Evolutionary conservation across 495 filamentous ascomycete genomes (phyloP).

Genomic region (Pseudevernia furfuracea): DNA sequence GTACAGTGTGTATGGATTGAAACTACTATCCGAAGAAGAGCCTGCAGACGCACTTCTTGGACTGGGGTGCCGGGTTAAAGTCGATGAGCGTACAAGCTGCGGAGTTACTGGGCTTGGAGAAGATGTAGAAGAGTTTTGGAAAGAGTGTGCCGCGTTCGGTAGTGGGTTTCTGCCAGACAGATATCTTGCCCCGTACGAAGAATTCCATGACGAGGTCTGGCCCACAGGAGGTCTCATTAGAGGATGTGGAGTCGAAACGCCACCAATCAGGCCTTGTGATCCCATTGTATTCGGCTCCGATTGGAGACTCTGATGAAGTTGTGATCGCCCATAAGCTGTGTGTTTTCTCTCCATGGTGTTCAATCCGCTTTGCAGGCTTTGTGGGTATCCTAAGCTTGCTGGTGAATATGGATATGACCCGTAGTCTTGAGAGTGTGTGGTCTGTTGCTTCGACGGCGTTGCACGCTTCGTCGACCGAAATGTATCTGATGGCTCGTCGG

Average conservation of each 20-base stretch:
- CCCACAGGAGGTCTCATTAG: conserved; percentile 38
- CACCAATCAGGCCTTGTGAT: conserved; percentile 32
- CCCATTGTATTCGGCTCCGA: conserved; percentile 25
- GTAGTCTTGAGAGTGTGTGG: conserved; percentile 33
- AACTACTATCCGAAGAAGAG: conserved; percentile 37
- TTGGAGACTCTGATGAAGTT: conserved; percentile 17
- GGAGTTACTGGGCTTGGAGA: conserved; percentile 49
- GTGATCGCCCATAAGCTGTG: conserved; percentile 16
- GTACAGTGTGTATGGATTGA: conserved; percentile 79
- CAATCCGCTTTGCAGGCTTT: conserved; percentile 37
- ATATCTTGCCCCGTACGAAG: conserved; percentile 33
- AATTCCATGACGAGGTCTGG: conserved; percentile 40
- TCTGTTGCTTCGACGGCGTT: conserved; percentile 36
- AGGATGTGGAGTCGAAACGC: conserved; percentile 28
- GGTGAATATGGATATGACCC: conserved; percentile 28
- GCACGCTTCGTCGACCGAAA: conserved; percentile 39
- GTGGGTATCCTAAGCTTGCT: conserved; percentile 36
- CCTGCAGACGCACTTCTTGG: conserved; percentile 34
- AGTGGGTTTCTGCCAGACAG: conserved; percentile 31
- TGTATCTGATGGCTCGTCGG: conserved; percentile 39
- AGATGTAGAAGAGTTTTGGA: conserved; percentile 33
- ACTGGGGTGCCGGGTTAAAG: conserved; percentile 52
- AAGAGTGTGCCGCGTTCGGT: conserved; percentile 30
- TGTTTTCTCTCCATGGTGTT: conserved; percentile 27
- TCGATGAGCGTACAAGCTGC: conserved; percentile 77